Evolutionary conservation across 495 filamentous ascomycete genomes (phyloP).

Genomic region (Xylaria bambusicola): DNA sequence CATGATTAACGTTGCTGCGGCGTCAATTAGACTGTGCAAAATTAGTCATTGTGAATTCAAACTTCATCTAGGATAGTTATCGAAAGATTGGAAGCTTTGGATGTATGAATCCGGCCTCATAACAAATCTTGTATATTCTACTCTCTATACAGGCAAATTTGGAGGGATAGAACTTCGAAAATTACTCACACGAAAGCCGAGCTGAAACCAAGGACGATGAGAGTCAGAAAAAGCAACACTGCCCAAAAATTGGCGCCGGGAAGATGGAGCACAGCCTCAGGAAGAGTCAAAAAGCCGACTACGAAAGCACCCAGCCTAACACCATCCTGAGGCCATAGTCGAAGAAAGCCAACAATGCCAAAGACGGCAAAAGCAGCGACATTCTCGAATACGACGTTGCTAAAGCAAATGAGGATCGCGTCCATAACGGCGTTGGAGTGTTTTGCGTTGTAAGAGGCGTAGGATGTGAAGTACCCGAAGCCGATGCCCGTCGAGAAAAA

Average conservation of each 20-base stretch:
- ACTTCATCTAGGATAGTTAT: too few species aligned
- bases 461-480: conserved; percentile 24
- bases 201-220: conserved; percentile 20
- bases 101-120: too few species aligned
- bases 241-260: conserved; percentile 45
- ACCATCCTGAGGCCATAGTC: conserved; percentile 34
- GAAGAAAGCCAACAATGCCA: conserved; percentile 42
- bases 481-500: conserved; percentile 24
- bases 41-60: too few species aligned
- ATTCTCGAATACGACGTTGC: conserved; percentile 44
- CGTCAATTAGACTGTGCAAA: conserved; percentile 19
- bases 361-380: conserved; percentile 47
- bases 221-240: conserved; percentile 40
- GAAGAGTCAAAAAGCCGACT: conserved; percentile 43
- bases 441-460: conserved; percentile 19
- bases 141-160: too few species aligned
- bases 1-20: conserved; percentile 12
- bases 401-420: conserved; percentile 39
- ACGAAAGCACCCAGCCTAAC: conserved; percentile 39
- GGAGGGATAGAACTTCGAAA: too few species aligned
- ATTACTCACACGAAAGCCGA: conserved; percentile 22
- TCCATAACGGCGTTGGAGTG: conserved; percentile 43
- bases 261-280: conserved; percentile 42
- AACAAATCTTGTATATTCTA: too few species aligned
- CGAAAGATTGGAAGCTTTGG: too few species aligned